These are phyloP conservation scores for Poteriospumella lacustris DNA, from an alignment of 108 stramenopile genomes.

Conservation along the genomic window DNA sequence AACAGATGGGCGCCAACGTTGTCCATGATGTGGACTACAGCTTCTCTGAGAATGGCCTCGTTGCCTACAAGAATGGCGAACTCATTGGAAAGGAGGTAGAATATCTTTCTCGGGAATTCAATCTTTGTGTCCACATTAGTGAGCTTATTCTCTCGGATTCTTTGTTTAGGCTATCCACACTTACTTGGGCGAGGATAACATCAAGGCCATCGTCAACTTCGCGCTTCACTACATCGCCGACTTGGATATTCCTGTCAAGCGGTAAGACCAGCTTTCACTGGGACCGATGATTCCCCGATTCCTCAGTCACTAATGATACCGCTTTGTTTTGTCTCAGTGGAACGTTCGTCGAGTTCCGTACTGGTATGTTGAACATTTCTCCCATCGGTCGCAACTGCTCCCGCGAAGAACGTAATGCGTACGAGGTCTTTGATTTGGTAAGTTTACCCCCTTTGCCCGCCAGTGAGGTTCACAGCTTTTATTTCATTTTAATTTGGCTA, in stretches of 20 bases:
- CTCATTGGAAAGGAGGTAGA: slow-evolving; percentile 41
- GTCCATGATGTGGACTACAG: slow-evolving; percentile 82
- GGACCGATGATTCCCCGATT: no score
- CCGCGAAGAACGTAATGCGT: slow-evolving; percentile 91
- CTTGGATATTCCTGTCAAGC: slow-evolving; percentile 89
- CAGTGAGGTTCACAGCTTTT: slow-evolving; percentile 25
- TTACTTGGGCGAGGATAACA: slow-evolving; percentile 90
- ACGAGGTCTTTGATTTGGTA: slow-evolving; percentile 84
- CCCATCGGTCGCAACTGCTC: slow-evolving; percentile 97
- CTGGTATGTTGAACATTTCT: slow-evolving; percentile 97
- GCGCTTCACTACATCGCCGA: slow-evolving; percentile 67
- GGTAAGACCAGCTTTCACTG: no score
- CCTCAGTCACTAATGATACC: not conserved
- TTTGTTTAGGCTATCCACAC: slow-evolving; percentile 68
- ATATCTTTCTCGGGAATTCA: not conserved
- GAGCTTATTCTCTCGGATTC: not conserved
- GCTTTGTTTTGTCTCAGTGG: slow-evolving; percentile 50
- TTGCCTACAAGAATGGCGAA: slow-evolving; percentile 80
- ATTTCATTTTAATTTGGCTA: not conserved
- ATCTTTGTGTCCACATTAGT: not conserved
- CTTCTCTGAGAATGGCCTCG: slow-evolving; percentile 98
- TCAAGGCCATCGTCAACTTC: slow-evolving; percentile 93
- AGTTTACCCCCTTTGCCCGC: not conserved
- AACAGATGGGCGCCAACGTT: slow-evolving; percentile 88
- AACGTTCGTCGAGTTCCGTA: slow-evolving; percentile 97